Evolutionary conservation across 2,329 filamentous ascomycete genomes (phyloP).

Genomic region (Pseudofabraea citricarpa): DNA sequence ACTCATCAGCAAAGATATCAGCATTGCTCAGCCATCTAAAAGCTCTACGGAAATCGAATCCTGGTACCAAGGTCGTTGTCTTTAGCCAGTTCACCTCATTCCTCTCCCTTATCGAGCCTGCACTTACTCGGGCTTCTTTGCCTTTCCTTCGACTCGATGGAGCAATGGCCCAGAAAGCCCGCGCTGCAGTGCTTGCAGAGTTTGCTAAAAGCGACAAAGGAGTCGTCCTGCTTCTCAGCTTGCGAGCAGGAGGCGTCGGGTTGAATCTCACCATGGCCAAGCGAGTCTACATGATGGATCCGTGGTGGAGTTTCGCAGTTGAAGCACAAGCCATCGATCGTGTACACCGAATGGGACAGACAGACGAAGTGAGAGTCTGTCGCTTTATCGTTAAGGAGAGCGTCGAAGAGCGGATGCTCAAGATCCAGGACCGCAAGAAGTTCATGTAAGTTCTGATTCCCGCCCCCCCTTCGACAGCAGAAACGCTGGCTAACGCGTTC

Average conservation of each 20-base stretch:
- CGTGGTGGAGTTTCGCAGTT: conserved; percentile 97
- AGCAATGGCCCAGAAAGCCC: conserved; percentile 78
- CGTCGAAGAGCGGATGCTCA: conserved; percentile 93
- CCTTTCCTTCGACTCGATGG: conserved; percentile 86
- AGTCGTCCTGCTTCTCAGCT: conserved; percentile 73
- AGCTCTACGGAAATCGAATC: conserved; percentile 58
- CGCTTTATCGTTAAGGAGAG: conserved; percentile 86
- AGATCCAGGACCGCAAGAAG: conserved; percentile 92
- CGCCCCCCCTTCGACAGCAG: conserved; percentile 5
- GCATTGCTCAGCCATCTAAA: conserved; percentile 73
- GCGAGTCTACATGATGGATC: conserved; percentile 98
- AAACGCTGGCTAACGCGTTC: conserved; percentile 14
- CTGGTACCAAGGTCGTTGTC: conserved; percentile 78
- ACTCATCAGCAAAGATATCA: conserved; percentile 84
- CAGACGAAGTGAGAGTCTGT: conserved; percentile 76
- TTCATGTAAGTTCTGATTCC: conserved; percentile 67
- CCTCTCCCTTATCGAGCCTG: conserved; percentile 82
- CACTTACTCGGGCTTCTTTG: conserved; percentile 68
- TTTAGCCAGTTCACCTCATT: conserved; percentile 99
- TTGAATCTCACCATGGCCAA: conserved; percentile 87
- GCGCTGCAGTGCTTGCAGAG: conserved; percentile 70
- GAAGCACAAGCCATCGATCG: conserved; percentile 97
- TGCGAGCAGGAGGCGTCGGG: conserved; percentile 89
- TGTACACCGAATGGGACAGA: conserved; percentile 94
- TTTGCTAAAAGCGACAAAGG: conserved; percentile 63